Base-by-base conservation (phyloP, 495 filamentous ascomycete genomes). In the Oleoguttula mirabilis region DNA sequence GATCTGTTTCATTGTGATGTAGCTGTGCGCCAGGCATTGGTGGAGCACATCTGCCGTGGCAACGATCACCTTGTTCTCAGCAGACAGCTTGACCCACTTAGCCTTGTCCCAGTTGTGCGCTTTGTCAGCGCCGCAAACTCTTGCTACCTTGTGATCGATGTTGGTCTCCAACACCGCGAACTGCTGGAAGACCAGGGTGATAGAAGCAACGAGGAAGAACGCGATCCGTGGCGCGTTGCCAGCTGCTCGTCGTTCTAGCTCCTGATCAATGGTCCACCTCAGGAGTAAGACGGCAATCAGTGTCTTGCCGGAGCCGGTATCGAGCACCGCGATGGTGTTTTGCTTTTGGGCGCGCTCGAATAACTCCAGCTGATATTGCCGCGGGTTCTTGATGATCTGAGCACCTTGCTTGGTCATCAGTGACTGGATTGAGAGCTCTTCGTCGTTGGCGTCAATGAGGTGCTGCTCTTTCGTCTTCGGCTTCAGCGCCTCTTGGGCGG, bases 281-380 rank as follows among this genome's bases (percentile, higher is more conserved):
- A 98, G 66, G 4, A 98, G 72, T 21, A 96, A 67, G 12, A 86
- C 88, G 0, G 92, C 90, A 52, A 98, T 95, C 19, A 95, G 66
- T 0, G 90, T 98, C 58, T 98, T 98, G 12, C 90, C 90, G n/a
- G 92, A 87, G 27, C 90, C 88, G 25, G 90, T 95, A 57, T 94
- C 87, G n/a, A 96, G 71, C 10, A 98, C 92, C 2, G 88, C 90
- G 54, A 98, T 93, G 11, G 77, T 88, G 52, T 98, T 98, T 52
- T 82, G 71, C 15, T 71, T 48, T 57, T 92, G 94, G 15, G 90
- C 88, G 49, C 73, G 72, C 60, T 96, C 84, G 54, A 92, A 96
- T 0, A 98, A 71, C 59, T 96, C 88, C 22, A 82, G 66, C 59
- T 98, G 90, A 55, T 96, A 98, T 51, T 93, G 85, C 23, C 90